Percentiles rank a stretch among this genome's conserved stretches.
phyloP scores from a whole-genome alignment of 176 grass and related monocot species.

The Aegilops speltoides region DNA sequence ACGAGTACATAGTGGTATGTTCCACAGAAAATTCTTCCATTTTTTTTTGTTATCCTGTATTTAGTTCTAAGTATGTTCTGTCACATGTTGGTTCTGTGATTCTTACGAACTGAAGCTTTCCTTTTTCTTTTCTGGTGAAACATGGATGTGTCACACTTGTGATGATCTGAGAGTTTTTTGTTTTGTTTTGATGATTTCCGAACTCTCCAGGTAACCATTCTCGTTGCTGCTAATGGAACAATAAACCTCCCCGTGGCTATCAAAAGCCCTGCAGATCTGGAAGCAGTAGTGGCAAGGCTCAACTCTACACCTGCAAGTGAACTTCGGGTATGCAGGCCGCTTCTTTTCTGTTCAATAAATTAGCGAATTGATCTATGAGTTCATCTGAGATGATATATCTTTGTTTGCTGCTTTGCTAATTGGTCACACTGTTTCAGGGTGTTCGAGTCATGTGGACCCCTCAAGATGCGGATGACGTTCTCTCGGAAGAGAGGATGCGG shows the following conservation, averaged over 20 bases:
- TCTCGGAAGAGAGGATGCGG: not conserved
- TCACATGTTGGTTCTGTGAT: not conserved
- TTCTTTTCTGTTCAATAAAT: not conserved
- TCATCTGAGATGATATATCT: not conserved
- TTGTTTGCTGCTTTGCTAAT: not conserved
- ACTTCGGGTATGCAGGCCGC: not conserved
- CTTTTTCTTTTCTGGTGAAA: not conserved
- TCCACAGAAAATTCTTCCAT: not conserved
- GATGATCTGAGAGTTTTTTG: not conserved
- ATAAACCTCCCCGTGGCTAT: not conserved
- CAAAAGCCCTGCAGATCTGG: not conserved
- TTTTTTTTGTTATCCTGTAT: not conserved
- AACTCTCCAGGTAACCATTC: conserved; percentile 29
- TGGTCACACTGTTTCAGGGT: not conserved
- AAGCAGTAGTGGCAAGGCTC: not conserved
- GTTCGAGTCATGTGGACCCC: conserved; percentile 21
- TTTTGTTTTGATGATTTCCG: not conserved
- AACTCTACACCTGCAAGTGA: not conserved
- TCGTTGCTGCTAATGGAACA: conserved; percentile 27
- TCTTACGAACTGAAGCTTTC: not conserved
- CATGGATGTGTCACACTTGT: not conserved
- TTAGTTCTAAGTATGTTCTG: not conserved
- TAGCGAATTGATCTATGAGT: not conserved
- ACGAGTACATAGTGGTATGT: conserved; percentile 45
- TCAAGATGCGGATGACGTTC: conserved; percentile 28